Evolutionary conservation across 1,139 yeast genomes (phyloP).

Genomic region (Pichia sp.): DNA sequence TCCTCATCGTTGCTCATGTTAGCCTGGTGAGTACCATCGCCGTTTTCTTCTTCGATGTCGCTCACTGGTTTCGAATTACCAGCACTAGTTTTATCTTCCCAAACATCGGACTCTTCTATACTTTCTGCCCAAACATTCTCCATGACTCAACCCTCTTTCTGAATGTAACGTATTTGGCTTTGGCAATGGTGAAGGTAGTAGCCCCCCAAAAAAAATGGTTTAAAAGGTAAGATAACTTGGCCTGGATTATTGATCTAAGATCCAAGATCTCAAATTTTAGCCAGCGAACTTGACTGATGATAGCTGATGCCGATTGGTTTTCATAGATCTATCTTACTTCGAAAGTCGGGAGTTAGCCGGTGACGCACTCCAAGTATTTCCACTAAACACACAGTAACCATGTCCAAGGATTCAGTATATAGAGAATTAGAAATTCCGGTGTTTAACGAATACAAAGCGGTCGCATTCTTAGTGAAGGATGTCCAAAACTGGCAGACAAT

Average conservation of each 20-base stretch:
- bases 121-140: conserved; percentile 4
- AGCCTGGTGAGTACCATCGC: too few species aligned
- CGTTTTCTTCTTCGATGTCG: not conserved
- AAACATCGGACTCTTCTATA: conserved; percentile 1
- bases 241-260: too few species aligned
- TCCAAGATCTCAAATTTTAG: too few species aligned
- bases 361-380: too few species aligned
- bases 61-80: not conserved
- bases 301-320: too few species aligned
- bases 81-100: not conserved
- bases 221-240: too few species aligned
- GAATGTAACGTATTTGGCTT: too few species aligned
- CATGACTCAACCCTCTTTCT: not conserved
- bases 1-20: not conserved
- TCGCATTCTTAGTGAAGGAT: conserved; percentile 33
- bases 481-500: conserved; percentile 38
- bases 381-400: not conserved
- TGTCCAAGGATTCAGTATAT: not conserved
- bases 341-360: too few species aligned
- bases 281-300: too few species aligned
- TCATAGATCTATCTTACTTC: too few species aligned
- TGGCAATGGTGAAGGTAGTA: too few species aligned
- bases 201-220: too few species aligned
- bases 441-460: conserved; percentile 31
- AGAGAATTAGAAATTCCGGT: conserved; percentile 31